Percentiles rank a stretch among this genome's conserved stretches.
These are phyloP conservation scores for Cylindrotheca fusiformis DNA, from an alignment of 108 stramenopile genomes.

Conservation along the genomic window DNA sequence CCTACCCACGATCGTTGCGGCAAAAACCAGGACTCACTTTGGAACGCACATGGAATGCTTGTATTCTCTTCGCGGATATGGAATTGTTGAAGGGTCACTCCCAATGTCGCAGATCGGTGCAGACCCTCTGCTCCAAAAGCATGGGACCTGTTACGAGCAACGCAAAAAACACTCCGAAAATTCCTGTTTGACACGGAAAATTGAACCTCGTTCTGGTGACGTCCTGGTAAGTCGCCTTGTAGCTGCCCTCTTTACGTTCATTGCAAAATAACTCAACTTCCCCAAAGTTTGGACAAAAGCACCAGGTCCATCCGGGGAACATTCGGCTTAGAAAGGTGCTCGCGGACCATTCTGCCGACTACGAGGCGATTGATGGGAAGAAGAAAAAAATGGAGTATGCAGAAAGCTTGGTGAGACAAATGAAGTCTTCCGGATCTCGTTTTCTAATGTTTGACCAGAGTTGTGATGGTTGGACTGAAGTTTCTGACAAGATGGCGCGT, in stretches of 20 bases:
- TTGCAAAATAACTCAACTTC: no score
- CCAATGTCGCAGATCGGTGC: neutral
- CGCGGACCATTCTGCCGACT: neutral
- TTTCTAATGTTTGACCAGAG: constrained; percentile 8
- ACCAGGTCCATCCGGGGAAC: constrained; percentile 19
- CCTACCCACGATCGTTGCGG: neutral
- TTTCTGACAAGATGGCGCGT: constrained; percentile 1
- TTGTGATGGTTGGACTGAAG: constrained; percentile 3
- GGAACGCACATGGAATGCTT: neutral
- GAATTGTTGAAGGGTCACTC: neutral
- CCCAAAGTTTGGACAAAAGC: neutral
- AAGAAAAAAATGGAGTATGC: constrained; percentile 1
- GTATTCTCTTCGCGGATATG: neutral
- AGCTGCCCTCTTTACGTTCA: no score
- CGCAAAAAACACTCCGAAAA: neutral
- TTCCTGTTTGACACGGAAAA: neutral
- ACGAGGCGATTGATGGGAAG: constrained; percentile 5
- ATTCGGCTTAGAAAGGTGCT: neutral
- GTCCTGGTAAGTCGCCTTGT: neutral
- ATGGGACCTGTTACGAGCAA: neutral
- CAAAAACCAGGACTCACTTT: neutral
- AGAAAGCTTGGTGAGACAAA: neutral
- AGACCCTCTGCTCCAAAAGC: neutral
- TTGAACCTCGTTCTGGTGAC: neutral
- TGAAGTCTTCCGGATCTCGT: neutral